These are phyloP conservation scores for Ceriops tagal DNA, from an alignment of 345 rosid genomes.

Conservation along the genomic window DNA sequence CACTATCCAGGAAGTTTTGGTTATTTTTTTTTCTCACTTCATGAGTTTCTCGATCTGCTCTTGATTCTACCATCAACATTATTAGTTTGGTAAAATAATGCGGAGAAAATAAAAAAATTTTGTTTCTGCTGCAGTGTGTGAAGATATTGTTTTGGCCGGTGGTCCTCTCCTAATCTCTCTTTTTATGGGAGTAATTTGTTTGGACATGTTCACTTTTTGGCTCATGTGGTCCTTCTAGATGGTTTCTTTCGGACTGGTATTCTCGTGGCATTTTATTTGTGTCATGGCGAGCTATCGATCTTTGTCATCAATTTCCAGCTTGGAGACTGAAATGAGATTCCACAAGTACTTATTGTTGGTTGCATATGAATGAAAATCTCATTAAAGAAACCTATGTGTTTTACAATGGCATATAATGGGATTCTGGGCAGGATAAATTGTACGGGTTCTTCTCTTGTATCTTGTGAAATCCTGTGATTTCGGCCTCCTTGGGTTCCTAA, in stretches of 20 bases:
- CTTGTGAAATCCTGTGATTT: background rate
- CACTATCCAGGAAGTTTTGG: background rate
- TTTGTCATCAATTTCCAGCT: constrained; percentile 18
- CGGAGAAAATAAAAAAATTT: background rate
- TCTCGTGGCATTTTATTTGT: constrained; percentile 14
- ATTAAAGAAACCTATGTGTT: constrained; percentile 3
- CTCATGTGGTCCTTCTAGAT: constrained; percentile 39
- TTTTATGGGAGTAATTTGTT: constrained; percentile 18
- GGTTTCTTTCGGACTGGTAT: constrained; percentile 28
- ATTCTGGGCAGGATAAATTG: background rate
- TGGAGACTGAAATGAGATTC: constrained; percentile 2
- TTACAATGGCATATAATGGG: background rate
- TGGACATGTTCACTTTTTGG: constrained; percentile 15
- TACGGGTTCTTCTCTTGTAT: background rate
- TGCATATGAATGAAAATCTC: background rate
- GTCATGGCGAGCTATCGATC: background rate
- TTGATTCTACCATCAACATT: background rate
- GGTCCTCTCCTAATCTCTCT: constrained; percentile 2
- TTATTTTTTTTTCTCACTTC: background rate
- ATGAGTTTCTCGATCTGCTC: background rate
- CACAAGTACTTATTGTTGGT: background rate
- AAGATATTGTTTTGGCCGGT: background rate
- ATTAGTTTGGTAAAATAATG: background rate
- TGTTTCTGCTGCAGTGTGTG: background rate
- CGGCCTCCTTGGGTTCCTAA: no score